phyloP scores from a whole-genome alignment of 2,329 filamentous ascomycete genomes.

The Fusarium equiseti region DNA sequence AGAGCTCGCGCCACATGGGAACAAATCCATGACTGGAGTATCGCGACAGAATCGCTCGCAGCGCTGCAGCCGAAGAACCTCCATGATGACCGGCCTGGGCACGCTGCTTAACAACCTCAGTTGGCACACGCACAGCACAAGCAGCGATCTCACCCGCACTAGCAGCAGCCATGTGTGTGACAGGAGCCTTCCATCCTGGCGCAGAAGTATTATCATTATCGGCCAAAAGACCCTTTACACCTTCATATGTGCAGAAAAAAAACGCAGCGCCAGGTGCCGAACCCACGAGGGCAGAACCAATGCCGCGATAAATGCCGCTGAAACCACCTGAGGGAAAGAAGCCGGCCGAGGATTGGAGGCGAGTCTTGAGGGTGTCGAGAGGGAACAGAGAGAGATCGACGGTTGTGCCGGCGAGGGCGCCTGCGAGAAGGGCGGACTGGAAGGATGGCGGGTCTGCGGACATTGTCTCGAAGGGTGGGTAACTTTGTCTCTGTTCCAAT shows the following conservation, averaged over 20 bases:
- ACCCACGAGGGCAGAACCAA: slow-evolving; percentile 89
- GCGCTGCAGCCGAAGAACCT: slow-evolving; percentile 73
- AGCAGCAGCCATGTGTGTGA: slow-evolving; percentile 86
- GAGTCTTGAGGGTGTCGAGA: slow-evolving; percentile 98
- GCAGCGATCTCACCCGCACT: slow-evolving; percentile 90
- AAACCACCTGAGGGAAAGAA: slow-evolving; percentile 90
- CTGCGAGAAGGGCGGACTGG: slow-evolving; percentile 77
- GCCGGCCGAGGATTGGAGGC: slow-evolving; percentile 84
- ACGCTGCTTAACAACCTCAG: slow-evolving; percentile 96
- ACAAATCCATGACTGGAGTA: slow-evolving; percentile 58
- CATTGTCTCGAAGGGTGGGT: slow-evolving; percentile 1
- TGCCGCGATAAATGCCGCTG: slow-evolving; percentile 90
- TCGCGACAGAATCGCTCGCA: slow-evolving; percentile 75
- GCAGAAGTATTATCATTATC: slow-evolving; percentile 43
- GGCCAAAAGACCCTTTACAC: slow-evolving; percentile 70
- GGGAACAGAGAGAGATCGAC: slow-evolving; percentile 98
- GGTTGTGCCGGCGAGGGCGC: slow-evolving; percentile 91
- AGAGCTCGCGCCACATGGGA: slow-evolving; percentile 84
- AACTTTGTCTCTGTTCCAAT: background rate
- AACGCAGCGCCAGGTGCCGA: slow-evolving; percentile 94
- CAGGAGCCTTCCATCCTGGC: slow-evolving; percentile 46
- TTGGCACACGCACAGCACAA: slow-evolving; percentile 91
- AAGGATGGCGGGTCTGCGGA: slow-evolving; percentile 57
- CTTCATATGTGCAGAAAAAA: slow-evolving; percentile 97
- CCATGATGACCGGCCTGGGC: slow-evolving; percentile 89